Conservation (phyloP, 2,329 filamentous ascomycete genomes). For the Nigrospora osmanthi region DNA sequence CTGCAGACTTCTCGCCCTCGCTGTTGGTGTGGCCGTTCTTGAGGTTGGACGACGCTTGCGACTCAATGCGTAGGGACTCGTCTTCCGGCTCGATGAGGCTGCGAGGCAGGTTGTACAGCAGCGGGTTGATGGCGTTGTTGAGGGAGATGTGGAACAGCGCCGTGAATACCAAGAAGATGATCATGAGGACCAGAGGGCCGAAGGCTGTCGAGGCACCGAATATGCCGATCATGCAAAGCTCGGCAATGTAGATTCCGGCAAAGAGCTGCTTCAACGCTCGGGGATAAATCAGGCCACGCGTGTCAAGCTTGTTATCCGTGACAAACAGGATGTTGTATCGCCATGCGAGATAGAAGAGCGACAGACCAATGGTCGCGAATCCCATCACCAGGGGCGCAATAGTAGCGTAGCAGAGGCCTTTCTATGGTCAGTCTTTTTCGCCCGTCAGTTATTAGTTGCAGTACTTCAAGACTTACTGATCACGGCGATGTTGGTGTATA, state of each 20-base stretch:
- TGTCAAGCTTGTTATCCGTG: conserved; percentile 73
- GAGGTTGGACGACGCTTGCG: conserved; percentile 10
- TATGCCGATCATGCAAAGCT: conserved; percentile 77
- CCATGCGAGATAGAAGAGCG: conserved; percentile 79
- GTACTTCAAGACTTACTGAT: conserved; percentile 49
- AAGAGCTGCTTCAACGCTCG: conserved; percentile 82
- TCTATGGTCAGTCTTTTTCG: conserved; percentile 7
- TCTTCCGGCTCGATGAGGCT: conserved; percentile 47
- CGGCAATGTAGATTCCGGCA: conserved; percentile 73
- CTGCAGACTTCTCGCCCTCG: conserved; percentile 19
- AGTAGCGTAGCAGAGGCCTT: conserved; percentile 76
- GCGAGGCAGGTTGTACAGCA: conserved; percentile 73
- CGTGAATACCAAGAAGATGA: conserved; percentile 68
- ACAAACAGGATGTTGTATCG: conserved; percentile 89
- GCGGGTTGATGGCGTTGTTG: conserved; percentile 64
- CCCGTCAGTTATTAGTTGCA: too few species aligned
- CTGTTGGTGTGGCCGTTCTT: conserved; percentile 16
- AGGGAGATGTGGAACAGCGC: conserved; percentile 68
- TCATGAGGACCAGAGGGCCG: conserved; percentile 67
- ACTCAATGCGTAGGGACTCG: conserved; percentile 18
- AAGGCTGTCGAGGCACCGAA: conserved; percentile 63
- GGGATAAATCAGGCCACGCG: conserved; percentile 79
- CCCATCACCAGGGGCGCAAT: conserved; percentile 80
- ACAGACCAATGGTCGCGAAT: conserved; percentile 73
- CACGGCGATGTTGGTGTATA: conserved; percentile 74